Evolutionary conservation across 352 stramenopile genomes (phyloP).

Genomic region (Pythium coloratum): DNA sequence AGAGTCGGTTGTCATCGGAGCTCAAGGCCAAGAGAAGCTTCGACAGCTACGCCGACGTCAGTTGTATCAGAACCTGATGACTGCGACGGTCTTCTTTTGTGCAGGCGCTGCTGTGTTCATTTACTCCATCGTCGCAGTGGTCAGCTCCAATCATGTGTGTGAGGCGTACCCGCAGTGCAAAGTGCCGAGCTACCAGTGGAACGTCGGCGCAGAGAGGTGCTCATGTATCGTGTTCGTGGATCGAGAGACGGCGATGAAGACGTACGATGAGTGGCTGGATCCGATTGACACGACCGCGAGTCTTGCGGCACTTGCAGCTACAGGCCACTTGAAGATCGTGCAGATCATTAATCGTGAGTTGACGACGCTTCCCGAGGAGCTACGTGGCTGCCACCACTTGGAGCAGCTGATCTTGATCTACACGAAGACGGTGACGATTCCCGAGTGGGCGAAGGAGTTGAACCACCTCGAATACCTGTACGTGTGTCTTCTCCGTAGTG

Average conservation of each 20-base stretch:
- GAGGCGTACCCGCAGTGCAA: conserved; percentile 10
- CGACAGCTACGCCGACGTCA: background rate
- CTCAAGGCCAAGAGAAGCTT: background rate
- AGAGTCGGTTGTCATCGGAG: background rate
- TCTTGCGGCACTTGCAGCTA: conserved; percentile 1
- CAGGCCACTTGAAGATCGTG: conserved; percentile 18
- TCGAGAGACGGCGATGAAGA: background rate
- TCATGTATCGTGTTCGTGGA: conserved; percentile 29
- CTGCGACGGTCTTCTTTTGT: conserved; percentile 6
- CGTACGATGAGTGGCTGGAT: conserved; percentile 12
- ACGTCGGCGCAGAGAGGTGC: conserved; percentile 20
- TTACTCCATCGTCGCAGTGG: conserved; percentile 20
- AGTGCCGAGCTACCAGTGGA: conserved; percentile 29
- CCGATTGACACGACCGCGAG: conserved; percentile 14
- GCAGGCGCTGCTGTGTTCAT: conserved; percentile 14
- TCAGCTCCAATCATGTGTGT: conserved; percentile 6
- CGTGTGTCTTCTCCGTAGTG: background rate
- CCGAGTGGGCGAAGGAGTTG: conserved; percentile 23
- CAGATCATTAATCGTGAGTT: conserved; percentile 27
- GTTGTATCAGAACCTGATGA: background rate
- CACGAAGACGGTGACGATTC: conserved; percentile 18
- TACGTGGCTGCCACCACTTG: conserved; percentile 4
- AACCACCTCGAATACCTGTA: conserved; percentile 24
- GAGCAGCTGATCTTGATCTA: conserved; percentile 28
- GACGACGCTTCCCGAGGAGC: conserved; percentile 6